Evolutionary conservation across 1,284 basidiomycete genomes (phyloP).

Genomic region (Leucoagaricus sp.): DNA sequence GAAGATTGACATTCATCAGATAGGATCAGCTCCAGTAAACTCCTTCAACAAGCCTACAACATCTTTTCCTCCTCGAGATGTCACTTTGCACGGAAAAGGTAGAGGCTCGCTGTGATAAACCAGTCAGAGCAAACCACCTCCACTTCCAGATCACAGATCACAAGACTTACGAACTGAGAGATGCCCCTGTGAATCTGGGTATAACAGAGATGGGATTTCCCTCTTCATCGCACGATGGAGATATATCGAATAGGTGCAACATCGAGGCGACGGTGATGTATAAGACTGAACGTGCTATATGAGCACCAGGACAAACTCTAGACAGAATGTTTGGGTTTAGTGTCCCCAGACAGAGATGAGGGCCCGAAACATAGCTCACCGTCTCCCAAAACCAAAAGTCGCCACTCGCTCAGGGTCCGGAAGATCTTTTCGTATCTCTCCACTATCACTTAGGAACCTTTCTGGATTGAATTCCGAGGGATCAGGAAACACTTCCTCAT

Average conservation of each 20-base stretch:
- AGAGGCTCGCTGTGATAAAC: not conserved
- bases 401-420: not conserved
- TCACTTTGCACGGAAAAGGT: not conserved
- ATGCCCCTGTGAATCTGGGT: constrained; percentile 20
- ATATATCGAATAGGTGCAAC: constrained; percentile 12
- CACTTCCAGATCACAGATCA: not conserved
- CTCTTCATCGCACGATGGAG: not conserved
- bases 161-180: constrained; percentile 19
- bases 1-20: not conserved
- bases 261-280: constrained; percentile 7
- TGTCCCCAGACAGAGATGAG: not conserved
- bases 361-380: not conserved
- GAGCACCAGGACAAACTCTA: constrained; percentile 13
- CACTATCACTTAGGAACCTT: constrained; percentile 10
- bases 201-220: constrained; percentile 19
- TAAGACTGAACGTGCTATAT: constrained; percentile 4
- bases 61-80: not conserved
- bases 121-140: not conserved
- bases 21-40: not conserved
- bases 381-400: constrained; percentile 12
- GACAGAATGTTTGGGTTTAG: too few relatives aligned
- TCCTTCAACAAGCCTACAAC: not conserved
- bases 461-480: constrained; percentile 11
- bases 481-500: not conserved
- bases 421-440: not conserved